Evolutionary conservation across 2,329 filamentous ascomycete genomes (phyloP), one percentile per base, ranked within the genome.

Genomic region (Diaporthe australafricana): DNA sequence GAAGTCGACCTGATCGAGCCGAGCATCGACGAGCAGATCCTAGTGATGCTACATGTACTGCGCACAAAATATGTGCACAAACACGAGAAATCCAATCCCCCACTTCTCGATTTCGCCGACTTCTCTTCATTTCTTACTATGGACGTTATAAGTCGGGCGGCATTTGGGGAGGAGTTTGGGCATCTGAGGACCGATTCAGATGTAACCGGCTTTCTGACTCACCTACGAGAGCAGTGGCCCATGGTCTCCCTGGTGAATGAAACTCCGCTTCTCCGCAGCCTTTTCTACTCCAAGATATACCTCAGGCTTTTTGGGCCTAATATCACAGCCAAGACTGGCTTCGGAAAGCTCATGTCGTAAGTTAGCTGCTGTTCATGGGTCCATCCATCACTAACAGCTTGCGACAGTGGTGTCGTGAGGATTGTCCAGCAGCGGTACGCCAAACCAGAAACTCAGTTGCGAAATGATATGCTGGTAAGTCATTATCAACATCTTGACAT

Each of bases 131-230:
- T 82, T 79, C 84, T 88, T 67, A 86, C 86, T 0, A 78, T 88
- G 5, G 87, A 89, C 73, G 82, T 87, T 25, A 86, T 89, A 73
- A 85, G 83, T 47, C 81, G 83, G 45, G 75, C 88, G 16, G 84
- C 84, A 2, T 84, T 87, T 57, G 86, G 86, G 27, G 73, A 82
- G 65, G 76, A 81, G 1, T 86, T 87, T 74, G 85, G 85, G 25
- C 85, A 84, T 73, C 75, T 87, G 0, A 78, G 79, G 25, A 75
- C 77, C 9, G 82, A 87, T 73, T 77, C 79, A 12, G 85, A 87
- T 73, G 80, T 84, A 0, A 83, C 84, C 70, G 80, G 79, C 16
- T 87, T 86, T 74, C 80, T 87, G 47, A 42, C 52, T 2, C n/a
- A 60, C 16, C 8, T 65, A 22, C 42, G 40, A 38, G 8, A 22